Evolutionary conservation across 73 alveolate species (phyloP).

Genomic region (Tetrahymena elliotti): DNA sequence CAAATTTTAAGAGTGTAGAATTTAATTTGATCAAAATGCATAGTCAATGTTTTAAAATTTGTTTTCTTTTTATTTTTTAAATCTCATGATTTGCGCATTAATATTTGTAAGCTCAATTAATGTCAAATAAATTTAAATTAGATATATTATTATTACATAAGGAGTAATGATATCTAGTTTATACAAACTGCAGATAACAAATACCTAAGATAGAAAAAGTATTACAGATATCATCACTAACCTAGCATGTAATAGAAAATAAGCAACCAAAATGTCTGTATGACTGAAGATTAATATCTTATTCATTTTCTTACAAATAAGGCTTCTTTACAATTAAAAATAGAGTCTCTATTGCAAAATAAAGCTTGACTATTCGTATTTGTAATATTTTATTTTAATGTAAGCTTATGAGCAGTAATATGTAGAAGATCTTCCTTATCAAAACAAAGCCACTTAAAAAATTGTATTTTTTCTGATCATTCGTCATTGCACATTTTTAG

Average conservation of each 20-base stretch:
- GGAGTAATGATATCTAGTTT: no score
- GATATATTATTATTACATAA: no score
- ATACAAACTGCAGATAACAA: no score
- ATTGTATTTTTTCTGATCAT: not conserved
- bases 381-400: not conserved
- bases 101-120: no score
- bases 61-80: no score
- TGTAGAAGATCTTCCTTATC: not conserved
- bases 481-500: not conserved
- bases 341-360: not conserved
- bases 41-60: no score
- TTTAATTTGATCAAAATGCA: no score
- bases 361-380: not conserved
- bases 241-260: not conserved
- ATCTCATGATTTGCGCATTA: no score
- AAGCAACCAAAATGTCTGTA: not conserved
- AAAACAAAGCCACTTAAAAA: not conserved
- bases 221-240: not conserved
- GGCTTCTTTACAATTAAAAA: not conserved
- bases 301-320: not conserved
- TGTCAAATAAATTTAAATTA: no score
- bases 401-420: not conserved
- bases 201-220: no score
- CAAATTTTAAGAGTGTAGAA: no score
- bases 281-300: not conserved